Conservation (phyloP, 2,329 filamentous ascomycete species). For the Daldinia sp. region DNA sequence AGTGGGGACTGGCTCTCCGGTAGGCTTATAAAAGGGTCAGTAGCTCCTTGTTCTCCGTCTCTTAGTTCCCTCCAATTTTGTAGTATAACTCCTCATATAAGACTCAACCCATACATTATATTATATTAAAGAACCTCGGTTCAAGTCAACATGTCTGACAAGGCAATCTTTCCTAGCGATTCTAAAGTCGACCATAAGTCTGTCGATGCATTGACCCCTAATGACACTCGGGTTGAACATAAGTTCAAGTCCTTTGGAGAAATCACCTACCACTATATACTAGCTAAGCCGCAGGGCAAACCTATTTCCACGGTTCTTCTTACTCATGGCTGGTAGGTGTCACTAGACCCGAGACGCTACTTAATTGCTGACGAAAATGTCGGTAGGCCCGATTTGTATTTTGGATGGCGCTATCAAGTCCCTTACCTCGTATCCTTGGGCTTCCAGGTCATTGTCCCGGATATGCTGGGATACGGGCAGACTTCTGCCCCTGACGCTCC, state of each 20-base stretch:
- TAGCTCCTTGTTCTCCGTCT: slow-evolving; percentile 5
- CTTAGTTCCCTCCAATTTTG: slow-evolving; percentile 7
- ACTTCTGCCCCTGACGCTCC: slow-evolving; percentile 76
- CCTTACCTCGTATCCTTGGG: slow-evolving; percentile 78
- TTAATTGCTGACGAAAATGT: slow-evolving; percentile 49
- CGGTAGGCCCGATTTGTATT: slow-evolving; percentile 85
- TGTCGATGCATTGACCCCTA: slow-evolving; percentile 72
- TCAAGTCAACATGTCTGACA: slow-evolving; percentile 50
- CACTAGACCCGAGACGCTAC: not conserved
- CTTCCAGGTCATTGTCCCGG: slow-evolving; percentile 83
- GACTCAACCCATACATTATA: not conserved
- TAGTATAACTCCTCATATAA: not conserved
- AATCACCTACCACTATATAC: slow-evolving; percentile 75
- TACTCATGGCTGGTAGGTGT: slow-evolving; percentile 52
- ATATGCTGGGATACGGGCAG: slow-evolving; percentile 87
- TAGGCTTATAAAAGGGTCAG: slow-evolving; percentile 20
- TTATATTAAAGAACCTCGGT: not conserved
- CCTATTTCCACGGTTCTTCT: slow-evolving; percentile 64
- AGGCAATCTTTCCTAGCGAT: slow-evolving; percentile 76
- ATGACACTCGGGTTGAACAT: slow-evolving; percentile 75
- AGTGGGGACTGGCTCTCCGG: slow-evolving; percentile 10
- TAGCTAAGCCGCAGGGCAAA: slow-evolving; percentile 62
- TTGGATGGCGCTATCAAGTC: slow-evolving; percentile 92
- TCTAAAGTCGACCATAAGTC: slow-evolving; percentile 50
- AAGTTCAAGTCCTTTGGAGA: slow-evolving; percentile 74